Evolutionary conservation across 2,329 filamentous ascomycete species (phyloP).

Genomic region (Fusarium udum): DNA sequence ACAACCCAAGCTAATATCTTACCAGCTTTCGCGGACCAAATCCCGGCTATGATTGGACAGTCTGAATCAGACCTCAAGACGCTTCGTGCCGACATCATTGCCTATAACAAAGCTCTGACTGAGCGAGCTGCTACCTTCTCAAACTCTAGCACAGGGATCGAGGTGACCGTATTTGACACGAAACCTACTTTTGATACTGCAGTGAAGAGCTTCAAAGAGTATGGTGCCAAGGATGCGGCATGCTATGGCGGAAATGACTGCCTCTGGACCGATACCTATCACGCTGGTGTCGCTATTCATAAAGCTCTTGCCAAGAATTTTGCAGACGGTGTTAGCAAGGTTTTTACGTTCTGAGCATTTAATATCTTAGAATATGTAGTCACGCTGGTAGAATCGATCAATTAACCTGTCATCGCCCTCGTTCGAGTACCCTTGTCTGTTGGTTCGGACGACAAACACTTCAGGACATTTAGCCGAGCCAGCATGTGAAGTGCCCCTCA

Average conservation of each 20-base stretch:
- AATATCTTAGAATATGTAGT: background rate
- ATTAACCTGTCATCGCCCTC: background rate
- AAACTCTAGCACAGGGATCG: background rate
- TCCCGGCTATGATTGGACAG: conserved; percentile 9
- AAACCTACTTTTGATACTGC: conserved; percentile 6
- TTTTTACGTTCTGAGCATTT: background rate
- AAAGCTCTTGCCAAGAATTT: conserved; percentile 17
- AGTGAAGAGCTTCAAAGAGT: background rate
- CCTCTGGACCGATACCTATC: conserved; percentile 23
- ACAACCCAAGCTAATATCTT: background rate
- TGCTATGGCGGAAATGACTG: conserved; percentile 15
- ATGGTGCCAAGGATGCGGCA: conserved; percentile 14
- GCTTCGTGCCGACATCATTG: conserved; percentile 5
- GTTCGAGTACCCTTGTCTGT: background rate
- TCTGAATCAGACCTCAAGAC: background rate
- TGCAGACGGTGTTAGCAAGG: background rate
- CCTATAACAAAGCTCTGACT: conserved; percentile 10
- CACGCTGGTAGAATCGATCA: background rate
- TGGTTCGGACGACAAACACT: background rate
- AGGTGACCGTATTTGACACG: conserved; percentile 7
- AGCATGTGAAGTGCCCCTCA: background rate
- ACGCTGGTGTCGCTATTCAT: conserved; percentile 17
- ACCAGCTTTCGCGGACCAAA: conserved; percentile 15
- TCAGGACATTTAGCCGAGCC: background rate
- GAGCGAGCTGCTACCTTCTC: background rate